Evolutionary conservation across 2,329 filamentous ascomycete species (phyloP).

Genomic region (Aspergillus novofumigatus): DNA sequence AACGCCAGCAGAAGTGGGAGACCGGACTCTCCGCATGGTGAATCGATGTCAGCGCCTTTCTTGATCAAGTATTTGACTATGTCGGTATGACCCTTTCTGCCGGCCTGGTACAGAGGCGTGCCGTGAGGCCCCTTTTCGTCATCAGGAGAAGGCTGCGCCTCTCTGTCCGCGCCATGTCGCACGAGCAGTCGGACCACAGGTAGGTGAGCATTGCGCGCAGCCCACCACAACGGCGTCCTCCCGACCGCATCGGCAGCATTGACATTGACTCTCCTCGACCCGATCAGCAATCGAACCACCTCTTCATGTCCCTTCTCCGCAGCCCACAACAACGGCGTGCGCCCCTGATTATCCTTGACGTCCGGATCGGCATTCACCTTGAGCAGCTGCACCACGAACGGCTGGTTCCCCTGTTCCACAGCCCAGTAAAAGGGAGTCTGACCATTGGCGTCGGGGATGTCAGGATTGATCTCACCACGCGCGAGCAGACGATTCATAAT

Average conservation of each 20-base stretch:
- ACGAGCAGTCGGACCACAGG: slow-evolving; percentile 17
- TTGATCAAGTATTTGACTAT: slow-evolving; percentile 26
- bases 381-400: slow-evolving; percentile 6
- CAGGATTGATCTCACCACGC: slow-evolving; percentile 1
- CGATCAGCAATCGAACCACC: slow-evolving; percentile 23
- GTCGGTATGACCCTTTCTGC: slow-evolving; percentile 17
- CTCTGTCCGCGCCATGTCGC: slow-evolving; percentile 15
- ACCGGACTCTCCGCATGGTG: slow-evolving; percentile 14
- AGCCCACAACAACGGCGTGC: slow-evolving; percentile 16
- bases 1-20: slow-evolving; percentile 15
- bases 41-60: slow-evolving; percentile 20
- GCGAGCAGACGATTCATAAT: slow-evolving; percentile 16
- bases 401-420: slow-evolving; percentile 1
- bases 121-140: slow-evolving; percentile 6
- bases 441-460: background rate
- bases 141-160: slow-evolving; percentile 7
- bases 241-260: slow-evolving; percentile 16
- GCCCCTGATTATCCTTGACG: slow-evolving; percentile 9
- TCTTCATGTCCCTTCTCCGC: slow-evolving; percentile 18
- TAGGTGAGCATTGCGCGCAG: slow-evolving; percentile 19
- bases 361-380: slow-evolving; percentile 8
- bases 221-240: slow-evolving; percentile 20
- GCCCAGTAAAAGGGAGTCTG: slow-evolving; percentile 5
- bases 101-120: slow-evolving; percentile 22
- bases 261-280: slow-evolving; percentile 15